Base-by-base conservation (phyloP, 1,139 yeast species). In the Sugiyamaella sp. region DNA sequence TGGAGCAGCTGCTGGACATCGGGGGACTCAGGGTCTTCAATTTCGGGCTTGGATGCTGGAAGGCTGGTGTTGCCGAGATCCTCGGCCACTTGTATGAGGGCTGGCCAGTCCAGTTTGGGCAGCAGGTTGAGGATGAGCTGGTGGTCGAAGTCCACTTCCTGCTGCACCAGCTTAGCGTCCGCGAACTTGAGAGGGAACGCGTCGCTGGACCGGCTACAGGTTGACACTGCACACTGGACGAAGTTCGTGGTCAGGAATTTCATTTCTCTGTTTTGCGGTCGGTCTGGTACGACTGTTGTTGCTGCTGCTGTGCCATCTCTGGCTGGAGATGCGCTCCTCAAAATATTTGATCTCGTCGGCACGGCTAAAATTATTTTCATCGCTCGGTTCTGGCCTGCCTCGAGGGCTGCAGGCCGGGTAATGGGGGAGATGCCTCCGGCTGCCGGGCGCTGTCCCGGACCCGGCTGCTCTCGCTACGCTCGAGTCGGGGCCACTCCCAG, bases 211-310 rank as follows among this genome's bases (percentile, higher is more conserved):
- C 83, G 74, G 55, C 86, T 89, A 67, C 99, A 93, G 4, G 82
- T 67, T 65, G 86, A 85, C 58, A 90, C 88, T 0, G 98, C 93
- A 71, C 99, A 93, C 70, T 87, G 90, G 58, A 93, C 95, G 71
- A 93, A 95, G 71, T 95, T 93, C 41, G 98, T 89, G 29, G 99
- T 91, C 42, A 93, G 76, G 65, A 93, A 85, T 75, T 93, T 93
- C 99, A 93, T 91, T 32, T 4, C 14, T 12, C 35, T 29, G 35
- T 12, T 29, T 24, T 24, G 10, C n/a, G n/a, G n/a, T n/a, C n/a
- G n/a, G n/a, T n/a, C 29, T 25, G 29, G 29, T 25, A 25, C 29
- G n/a, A n/a, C n/a, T n/a, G n/a, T n/a, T n/a, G n/a, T n/a, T n/a
- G n/a, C n/a, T n/a, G n/a, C n/a, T n/a, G n/a, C n/a, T n/a, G n/a